Evolutionary conservation across 768 basidiomycete genomes (phyloP), one percentile per base, ranked within the genome.

Genomic region (Boletus tomentosulus): DNA sequence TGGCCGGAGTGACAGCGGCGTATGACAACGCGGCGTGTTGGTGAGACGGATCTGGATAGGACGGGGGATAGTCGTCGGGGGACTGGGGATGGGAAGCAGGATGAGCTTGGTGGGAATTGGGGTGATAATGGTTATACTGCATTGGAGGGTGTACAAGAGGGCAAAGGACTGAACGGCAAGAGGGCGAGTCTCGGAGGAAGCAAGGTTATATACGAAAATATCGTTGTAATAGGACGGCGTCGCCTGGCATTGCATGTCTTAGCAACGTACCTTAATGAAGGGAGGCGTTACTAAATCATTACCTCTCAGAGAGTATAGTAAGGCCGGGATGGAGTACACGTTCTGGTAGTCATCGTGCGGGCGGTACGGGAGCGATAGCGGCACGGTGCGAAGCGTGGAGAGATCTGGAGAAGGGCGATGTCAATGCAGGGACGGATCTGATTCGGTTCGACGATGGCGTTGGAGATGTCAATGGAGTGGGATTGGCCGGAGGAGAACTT

Each of bases 251-350:
- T 38, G 59, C 54, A 67, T 70, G 68, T 67, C 67, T 62, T 72
- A 65, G 68, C 64, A 68, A 64, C 59, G 69, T 70, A 68, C 69
- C 69, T 70, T 70, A 70, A 70, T 70, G 70, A 66, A 70, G 39
- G 53, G 59, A 70, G 39, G 51, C 42, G 68, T 70, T 70, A 70
- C 69, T 70, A 66, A 71, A 70, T 71, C 60, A 70, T 70, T 70
- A 70, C 70, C 61, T 71, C 61, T 65, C 38, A 61, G 57, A 62
- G 53, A 66, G 65, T 57, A 70, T 63, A 65, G 66, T 64, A 67
- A 61, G 43, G 56, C 65, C 70, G 70, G 68, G 66, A 61, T 66
- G 66, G 65, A 54, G 54, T 55, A 57, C 68, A 71, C 62, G 68
- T 62, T 69, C 64, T 64, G 70, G 68, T 68, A 68, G 60, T 28